Evolutionary conservation across 495 filamentous ascomycete genomes (phyloP).

Genomic region (Penicillium flavigenum): DNA sequence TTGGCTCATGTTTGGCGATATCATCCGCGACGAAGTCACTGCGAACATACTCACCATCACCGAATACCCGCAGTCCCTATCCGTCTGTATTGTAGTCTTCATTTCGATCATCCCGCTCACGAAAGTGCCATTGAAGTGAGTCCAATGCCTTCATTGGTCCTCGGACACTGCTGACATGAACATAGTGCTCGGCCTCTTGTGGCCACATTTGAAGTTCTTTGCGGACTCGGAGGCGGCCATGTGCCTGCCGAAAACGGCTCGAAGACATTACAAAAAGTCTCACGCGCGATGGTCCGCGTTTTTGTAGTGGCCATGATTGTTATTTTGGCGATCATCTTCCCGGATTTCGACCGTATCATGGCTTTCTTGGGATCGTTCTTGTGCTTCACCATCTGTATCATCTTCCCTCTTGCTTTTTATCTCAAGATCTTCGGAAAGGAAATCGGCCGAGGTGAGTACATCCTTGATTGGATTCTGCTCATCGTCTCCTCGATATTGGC

Average conservation of each 20-base stretch:
- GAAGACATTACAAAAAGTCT: slow-evolving; percentile 57
- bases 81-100: slow-evolving; percentile 75
- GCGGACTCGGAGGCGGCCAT: slow-evolving; percentile 57
- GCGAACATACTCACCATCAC: slow-evolving; percentile 74
- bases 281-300: slow-evolving; percentile 61
- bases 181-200: slow-evolving; percentile 76
- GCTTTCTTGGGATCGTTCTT: slow-evolving; percentile 86
- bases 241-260: slow-evolving; percentile 47
- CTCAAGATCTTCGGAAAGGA: slow-evolving; percentile 88
- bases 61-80: slow-evolving; percentile 73
- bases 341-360: slow-evolving; percentile 92
- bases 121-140: slow-evolving; percentile 86
- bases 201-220: slow-evolving; percentile 75
- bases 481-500: slow-evolving; percentile 66
- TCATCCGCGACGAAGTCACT: slow-evolving; percentile 82
- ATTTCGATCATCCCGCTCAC: slow-evolving; percentile 92
- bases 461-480: slow-evolving; percentile 69
- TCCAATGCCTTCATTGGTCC: slow-evolving; percentile 8
- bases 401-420: slow-evolving; percentile 84
- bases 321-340: slow-evolving; percentile 73
- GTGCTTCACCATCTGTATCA: slow-evolving; percentile 93
- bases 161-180: slow-evolving; percentile 19
- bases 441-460: slow-evolving; percentile 62
- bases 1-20: slow-evolving; percentile 90
- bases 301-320: slow-evolving; percentile 59